Evolutionary conservation across 345 rosid genomes (phyloP), one percentile per base, ranked within the genome.

Genomic region (Pseudoturritis turrita): DNA sequence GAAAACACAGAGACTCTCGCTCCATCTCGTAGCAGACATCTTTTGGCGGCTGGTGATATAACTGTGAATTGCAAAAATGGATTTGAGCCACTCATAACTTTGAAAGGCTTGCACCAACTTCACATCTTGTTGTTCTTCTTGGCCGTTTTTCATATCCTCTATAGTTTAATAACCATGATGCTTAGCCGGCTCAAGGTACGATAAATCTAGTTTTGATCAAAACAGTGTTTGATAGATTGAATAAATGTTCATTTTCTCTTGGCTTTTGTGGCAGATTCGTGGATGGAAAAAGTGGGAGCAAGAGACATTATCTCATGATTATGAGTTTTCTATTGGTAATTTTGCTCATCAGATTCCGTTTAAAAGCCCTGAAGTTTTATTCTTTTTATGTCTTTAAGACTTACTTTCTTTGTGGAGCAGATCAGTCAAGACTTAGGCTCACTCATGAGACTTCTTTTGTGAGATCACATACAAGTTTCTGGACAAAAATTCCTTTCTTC

Each of bases 201-300:
- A 44, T 0, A 12, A 37, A 10, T 39, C 62, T 15, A 10, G 8
- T 51, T 21, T 40, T 3, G 0, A 8, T 40, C 6, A 6, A 55
- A 64, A 11, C 3, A 2, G 1, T 62, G 25, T 36, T 55, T 50
- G n/a, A 46, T 72, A 2, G 11, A 51, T 12, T 54, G 7, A 37
- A 46, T 17, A 3, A 17, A 31, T 67, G 53, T 40, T 31, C 31
- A 26, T 53, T 53, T 60, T 40, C 41, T 56, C 17, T 31, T 53
- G 49, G 54, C 2, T 28, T n/a, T 57, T 70, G 25, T 54, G 23
- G 31, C 79, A 91, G 99, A 89, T 79, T 74, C 96, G 96, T 43
- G 86, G 89, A 47, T 95, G 98, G 98, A 95, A 95, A 81, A 74
- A 73, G 9, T 95, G 99, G 97, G 99, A 95, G 79, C 73, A 72